Base-by-base conservation (phyloP, 805 yeast genomes). In the Candida boleticola region DNA sequence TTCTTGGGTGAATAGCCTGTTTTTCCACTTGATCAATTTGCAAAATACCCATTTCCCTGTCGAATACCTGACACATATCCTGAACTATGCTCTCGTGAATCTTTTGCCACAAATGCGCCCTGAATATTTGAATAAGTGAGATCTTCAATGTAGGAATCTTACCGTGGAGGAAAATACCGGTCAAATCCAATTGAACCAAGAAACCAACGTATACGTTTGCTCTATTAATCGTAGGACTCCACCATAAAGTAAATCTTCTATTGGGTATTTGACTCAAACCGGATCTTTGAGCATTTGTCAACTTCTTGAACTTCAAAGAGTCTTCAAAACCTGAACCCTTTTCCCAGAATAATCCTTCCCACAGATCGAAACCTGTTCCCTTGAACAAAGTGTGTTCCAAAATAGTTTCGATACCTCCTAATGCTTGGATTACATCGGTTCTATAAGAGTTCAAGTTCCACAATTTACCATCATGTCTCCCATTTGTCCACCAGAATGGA, bases 291-390 rank as follows among this genome's bases (percentile, higher is more conserved):
- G 99, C 99, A 64, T 92, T 92, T 1, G 99, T 93, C 52, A 93
- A 75, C 59, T 92, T 93, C 62, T 90, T 89, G 64, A 89, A 87
- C 60, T 90, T 92, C 77, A 93, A 77, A 0, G 96, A 85, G 55
- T 93, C 99, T 62, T 93, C 99, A 60, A 90, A 93, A 0, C 99
- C 99, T 21, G 96, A 83, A 0, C 95, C 95, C 59, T 90, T 90
- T 58, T 93, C 99, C 99, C 99, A 93, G 63, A 93, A 93, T 20
- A 93, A 69, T 3, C 99, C 98, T 67, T 93, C 99, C 99, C 99
- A 93, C 6, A 95, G 86, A 52, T 86, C 95, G 57, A 93, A 93
- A 0, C 99, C 99, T 1, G 99, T 93, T 10, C 95, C 99, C 58
- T 86, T 89, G 71, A 93, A 93, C 36, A 93, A 64, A 0, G 98